A percentile compares a stretch with the other conserved stretches of the same genome.
Evolutionary conservation across 2,329 filamentous ascomycete species (phyloP).

Genomic region (Fusarium sp.): DNA sequence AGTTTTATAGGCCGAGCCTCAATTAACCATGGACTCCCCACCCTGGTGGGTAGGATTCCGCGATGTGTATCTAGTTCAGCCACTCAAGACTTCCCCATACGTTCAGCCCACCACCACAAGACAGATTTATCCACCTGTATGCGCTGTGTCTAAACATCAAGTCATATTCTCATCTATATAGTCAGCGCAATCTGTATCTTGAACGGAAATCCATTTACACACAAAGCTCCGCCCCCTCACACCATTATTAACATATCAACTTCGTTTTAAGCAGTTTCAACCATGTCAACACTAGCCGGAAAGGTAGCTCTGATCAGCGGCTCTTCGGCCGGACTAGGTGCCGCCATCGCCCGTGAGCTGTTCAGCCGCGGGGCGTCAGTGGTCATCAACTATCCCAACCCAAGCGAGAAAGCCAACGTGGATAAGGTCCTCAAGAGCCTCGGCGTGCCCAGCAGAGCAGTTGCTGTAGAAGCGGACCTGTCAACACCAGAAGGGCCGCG

Average conservation of each 20-base stretch:
- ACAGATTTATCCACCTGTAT: constrained; percentile 3
- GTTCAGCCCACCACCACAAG: neutral
- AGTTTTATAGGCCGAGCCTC: neutral
- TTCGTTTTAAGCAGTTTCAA: neutral
- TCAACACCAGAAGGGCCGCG: neutral
- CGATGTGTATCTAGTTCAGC: neutral
- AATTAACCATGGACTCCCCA: constrained; percentile 1
- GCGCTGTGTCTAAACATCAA: neutral
- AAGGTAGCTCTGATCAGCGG: constrained; percentile 9
- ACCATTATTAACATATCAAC: neutral
- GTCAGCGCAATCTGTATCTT: neutral
- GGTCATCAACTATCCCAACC: constrained; percentile 8
- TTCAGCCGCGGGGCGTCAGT: neutral
- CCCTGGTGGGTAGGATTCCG: neutral
- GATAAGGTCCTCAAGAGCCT: neutral
- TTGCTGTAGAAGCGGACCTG: constrained; percentile 5
- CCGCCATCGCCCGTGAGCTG: constrained; percentile 11
- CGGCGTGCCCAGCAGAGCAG: neutral
- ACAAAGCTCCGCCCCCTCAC: neutral
- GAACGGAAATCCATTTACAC: neutral
- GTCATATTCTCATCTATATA: neutral
- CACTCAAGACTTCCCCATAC: neutral
- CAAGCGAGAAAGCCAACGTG: neutral
- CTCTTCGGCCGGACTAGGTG: constrained; percentile 6
- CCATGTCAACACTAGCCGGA: constrained; percentile 2